Evolutionary conservation across 2,329 filamentous ascomycete species (phyloP).

Genomic region (Hypoxylon sp.): DNA sequence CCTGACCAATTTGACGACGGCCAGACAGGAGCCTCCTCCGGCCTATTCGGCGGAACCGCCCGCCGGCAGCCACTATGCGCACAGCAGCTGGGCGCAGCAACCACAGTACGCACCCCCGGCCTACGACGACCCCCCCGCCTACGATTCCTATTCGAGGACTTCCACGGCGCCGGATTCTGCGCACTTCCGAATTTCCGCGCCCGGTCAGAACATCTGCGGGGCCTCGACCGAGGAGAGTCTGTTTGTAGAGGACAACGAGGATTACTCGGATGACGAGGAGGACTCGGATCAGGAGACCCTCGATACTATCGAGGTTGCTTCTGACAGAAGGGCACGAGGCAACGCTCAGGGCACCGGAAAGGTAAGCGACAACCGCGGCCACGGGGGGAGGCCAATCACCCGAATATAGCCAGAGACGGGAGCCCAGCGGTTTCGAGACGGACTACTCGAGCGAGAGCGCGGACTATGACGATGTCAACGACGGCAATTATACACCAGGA

Average conservation of each 20-base stretch:
- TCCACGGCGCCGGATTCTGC: not conserved
- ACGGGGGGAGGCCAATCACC: not conserved
- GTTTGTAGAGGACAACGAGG: slow-evolving; percentile 8
- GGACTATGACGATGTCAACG: not conserved
- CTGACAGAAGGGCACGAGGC: not conserved
- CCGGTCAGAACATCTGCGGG: not conserved
- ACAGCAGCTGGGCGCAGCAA: not conserved
- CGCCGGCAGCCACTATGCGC: not conserved
- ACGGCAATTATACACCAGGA: not conserved
- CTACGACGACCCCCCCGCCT: no score
- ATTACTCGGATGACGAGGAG: not conserved
- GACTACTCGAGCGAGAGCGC: not conserved
- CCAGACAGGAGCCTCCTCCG: not conserved
- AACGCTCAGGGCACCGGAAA: not conserved
- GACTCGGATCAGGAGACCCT: not conserved
- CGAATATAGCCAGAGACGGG: no score
- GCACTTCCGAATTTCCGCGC: not conserved
- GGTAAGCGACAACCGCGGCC: not conserved
- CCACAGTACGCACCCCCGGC: not conserved
- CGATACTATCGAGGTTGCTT: not conserved
- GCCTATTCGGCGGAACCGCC: not conserved
- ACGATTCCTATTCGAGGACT: not conserved
- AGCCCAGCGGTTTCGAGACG: not conserved
- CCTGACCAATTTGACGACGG: not conserved
- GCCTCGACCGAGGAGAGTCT: slow-evolving; percentile 11